A percentile compares a stretch with the other conserved stretches of the same genome.
Evolutionary conservation across 1,284 basidiomycete genomes (phyloP).

Genomic region (Tilletia walkeri): DNA sequence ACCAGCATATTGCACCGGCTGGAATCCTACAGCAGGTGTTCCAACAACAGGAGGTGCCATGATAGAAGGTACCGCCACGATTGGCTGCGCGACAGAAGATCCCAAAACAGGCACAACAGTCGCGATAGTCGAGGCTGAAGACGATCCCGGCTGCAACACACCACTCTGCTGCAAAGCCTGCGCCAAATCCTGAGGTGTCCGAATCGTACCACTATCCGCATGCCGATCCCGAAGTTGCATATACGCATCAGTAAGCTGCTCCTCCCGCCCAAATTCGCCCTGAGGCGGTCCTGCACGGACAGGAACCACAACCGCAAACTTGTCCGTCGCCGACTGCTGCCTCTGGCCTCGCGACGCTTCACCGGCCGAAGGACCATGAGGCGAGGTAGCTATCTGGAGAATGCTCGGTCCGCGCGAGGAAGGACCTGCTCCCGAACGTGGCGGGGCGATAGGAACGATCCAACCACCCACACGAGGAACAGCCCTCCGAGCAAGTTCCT

Average conservation of each 20-base stretch:
- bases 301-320: constrained; percentile 10
- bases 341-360: neutral
- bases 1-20: no score
- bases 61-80: no score
- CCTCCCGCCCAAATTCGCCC: constrained; percentile 13
- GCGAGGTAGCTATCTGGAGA: neutral
- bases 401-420: no score
- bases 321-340: neutral
- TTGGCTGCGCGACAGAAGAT: no score
- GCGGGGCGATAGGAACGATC: constrained; percentile 2
- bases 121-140: no score
- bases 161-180: neutral
- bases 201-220: neutral
- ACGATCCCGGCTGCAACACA: neutral
- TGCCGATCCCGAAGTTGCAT: neutral
- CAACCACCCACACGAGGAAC: constrained; percentile 6
- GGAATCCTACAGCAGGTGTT: no score
- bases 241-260: neutral
- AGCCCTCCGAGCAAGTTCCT: neutral
- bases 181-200: neutral
- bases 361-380: no score
- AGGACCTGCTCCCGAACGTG: neutral
- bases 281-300: neutral
- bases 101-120: neutral
- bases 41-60: no score